A percentile compares a stretch with the other conserved stretches of the same genome.
Conservation (phyloP, 148 eudicot species). For the Amaranthus palmeri region DNA sequence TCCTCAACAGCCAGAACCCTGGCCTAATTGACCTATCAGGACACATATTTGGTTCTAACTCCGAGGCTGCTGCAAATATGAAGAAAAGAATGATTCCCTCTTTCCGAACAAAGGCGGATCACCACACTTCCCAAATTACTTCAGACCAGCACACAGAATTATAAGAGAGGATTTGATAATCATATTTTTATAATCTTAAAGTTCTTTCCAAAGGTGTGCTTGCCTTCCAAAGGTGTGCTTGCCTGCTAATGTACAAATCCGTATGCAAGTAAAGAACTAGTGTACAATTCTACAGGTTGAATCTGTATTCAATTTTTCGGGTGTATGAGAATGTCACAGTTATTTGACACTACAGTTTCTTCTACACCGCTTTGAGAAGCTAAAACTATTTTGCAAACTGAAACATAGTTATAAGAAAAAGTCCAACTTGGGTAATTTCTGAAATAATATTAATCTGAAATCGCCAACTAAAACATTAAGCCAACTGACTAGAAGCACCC, state of each 20-base stretch:
- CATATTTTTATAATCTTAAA: background rate
- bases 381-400: background rate
- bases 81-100: constrained; percentile 20
- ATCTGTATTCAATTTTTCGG: constrained; percentile 4
- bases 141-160: constrained; percentile 23
- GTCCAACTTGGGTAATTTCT: background rate
- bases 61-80: constrained; percentile 34
- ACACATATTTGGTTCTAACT: constrained; percentile 34
- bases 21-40: constrained; percentile 55
- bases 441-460: background rate
- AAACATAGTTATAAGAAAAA: background rate
- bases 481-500: background rate
- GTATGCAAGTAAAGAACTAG: constrained; percentile 15
- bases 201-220: constrained; percentile 15
- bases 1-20: constrained; percentile 82
- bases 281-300: background rate
- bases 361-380: background rate
- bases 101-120: constrained; percentile 10
- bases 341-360: background rate
- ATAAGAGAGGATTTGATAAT: constrained; percentile 2
- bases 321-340: background rate
- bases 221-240: constrained; percentile 2
- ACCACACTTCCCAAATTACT: constrained; percentile 9
- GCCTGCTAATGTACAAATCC: background rate
- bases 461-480: background rate